Evolutionary conservation across 352 stramenopile species (phyloP), one percentile per base, ranked within the genome.

Genomic region (Achlya hypogyna): DNA sequence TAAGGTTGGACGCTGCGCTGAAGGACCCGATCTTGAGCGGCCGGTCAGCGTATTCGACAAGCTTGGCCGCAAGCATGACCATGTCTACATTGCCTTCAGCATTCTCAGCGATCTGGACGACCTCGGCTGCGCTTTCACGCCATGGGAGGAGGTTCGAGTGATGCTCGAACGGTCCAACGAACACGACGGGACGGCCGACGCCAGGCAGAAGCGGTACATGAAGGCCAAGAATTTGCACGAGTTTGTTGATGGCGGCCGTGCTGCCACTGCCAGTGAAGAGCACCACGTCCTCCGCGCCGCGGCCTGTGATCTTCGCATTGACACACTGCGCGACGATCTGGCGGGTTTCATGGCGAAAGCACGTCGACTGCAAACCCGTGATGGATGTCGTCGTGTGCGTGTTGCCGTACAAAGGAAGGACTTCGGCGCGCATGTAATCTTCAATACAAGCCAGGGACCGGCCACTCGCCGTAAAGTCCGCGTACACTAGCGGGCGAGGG

Each of bases 101-200:
- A 18, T 82, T 72, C 45, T 88, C 86, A 1, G 78, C 75, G 31
- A 97, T 83, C 28, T 72, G 71, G 25, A 96, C 76, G 23, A 97
- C 82, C n/a, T 96, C 81, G 1, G 82, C 84, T 10, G 65, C 78
- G 59, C 81, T 93, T 78, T 99, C 96, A 51, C 96, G 74, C 96
- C 96, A 99, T 4, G 96, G 96, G 10, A 99, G 74, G 16, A 99
- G 70, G 77, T 99, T 99, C 32, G 91, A 98, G 74, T 99, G 97
- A 75, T 99, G 96, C 73, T 98, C 96, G 63, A 97, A 98, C 5
- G 96, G 96, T 43, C 91, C 83, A 18, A 91, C 89, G 53, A 98
- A 92, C 58, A 98, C 88, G 8, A 98, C 84, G 0, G 93, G 82
- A 16, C 43, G 43, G 5, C 16, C 29, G 10, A n/a, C 34, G n/a